Evolutionary conservation across 495 filamentous ascomycete genomes (phyloP).

Genomic region (Annulohypoxylon stygium): DNA sequence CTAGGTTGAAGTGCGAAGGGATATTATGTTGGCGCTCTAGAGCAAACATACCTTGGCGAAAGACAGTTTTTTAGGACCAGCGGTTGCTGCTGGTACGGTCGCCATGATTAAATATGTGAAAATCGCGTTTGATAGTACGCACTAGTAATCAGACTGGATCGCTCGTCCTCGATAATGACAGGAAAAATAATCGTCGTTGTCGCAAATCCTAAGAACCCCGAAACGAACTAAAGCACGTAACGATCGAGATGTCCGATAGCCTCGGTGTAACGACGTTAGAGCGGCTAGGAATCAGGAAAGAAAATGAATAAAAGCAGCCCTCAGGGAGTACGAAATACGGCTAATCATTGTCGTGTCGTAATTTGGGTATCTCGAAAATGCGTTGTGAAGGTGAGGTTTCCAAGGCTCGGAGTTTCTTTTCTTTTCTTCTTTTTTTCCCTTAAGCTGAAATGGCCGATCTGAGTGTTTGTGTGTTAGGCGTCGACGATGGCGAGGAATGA

Average conservation of each 20-base stretch:
- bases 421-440: not conserved
- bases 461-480: constrained; percentile 16
- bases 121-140: constrained; percentile 22
- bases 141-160: constrained; percentile 16
- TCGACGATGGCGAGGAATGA: constrained; percentile 22
- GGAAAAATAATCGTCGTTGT: constrained; percentile 34
- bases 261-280: constrained; percentile 43
- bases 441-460: constrained; percentile 30
- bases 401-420: constrained; percentile 22
- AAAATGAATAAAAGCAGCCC: constrained; percentile 63
- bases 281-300: constrained; percentile 59
- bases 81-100: constrained; percentile 54
- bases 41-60: constrained; percentile 69
- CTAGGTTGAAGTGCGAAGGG: not conserved
- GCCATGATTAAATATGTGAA: constrained; percentile 51
- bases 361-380: constrained; percentile 42
- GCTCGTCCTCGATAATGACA: constrained; percentile 33
- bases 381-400: constrained; percentile 16
- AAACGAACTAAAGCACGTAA: constrained; percentile 39
- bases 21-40: constrained; percentile 1
- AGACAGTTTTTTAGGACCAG: constrained; percentile 63
- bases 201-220: constrained; percentile 33
- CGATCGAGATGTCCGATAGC: constrained; percentile 42
- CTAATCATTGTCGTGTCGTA: constrained; percentile 64
- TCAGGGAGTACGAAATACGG: constrained; percentile 60